These are phyloP conservation scores for Arabidopsis arenosa DNA, from an alignment of 345 rosid species.

Conservation along the genomic window DNA sequence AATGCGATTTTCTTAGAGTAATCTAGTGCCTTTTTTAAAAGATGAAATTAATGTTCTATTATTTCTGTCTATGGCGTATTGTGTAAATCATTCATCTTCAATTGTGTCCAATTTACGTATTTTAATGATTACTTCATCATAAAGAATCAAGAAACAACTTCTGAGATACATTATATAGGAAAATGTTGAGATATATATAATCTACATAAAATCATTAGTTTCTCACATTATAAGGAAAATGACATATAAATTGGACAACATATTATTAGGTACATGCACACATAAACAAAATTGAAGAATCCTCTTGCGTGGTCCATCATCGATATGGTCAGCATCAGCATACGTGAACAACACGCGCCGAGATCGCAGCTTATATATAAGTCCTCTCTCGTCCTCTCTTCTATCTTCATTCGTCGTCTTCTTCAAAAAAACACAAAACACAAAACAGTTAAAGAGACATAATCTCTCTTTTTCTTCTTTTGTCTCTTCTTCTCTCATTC, in stretches of 20 bases:
- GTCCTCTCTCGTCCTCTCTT: not conserved
- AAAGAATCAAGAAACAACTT: too few relatives aligned
- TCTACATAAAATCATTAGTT: not conserved
- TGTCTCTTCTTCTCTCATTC: slow-evolving; percentile 41
- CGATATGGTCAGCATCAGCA: not conserved
- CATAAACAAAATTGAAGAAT: slow-evolving; percentile 1
- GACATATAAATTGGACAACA: slow-evolving; percentile 23
- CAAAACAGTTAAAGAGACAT: slow-evolving; percentile 3
- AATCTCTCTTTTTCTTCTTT: slow-evolving; percentile 28
- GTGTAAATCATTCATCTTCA: not conserved
- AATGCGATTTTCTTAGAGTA: too few relatives aligned
- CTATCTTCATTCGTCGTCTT: slow-evolving; percentile 36
- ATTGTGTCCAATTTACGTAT: too few relatives aligned
- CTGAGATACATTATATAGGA: not conserved
- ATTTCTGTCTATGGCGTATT: too few relatives aligned
- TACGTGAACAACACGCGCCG: slow-evolving; percentile 46
- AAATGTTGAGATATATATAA: not conserved
- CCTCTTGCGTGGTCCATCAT: slow-evolving; percentile 29
- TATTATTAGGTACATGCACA: slow-evolving; percentile 31
- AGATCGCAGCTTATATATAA: slow-evolving; percentile 27
- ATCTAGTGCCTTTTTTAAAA: too few relatives aligned
- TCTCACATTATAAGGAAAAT: slow-evolving; percentile 15
- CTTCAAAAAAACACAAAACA: slow-evolving; percentile 4
- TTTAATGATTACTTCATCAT: too few relatives aligned
- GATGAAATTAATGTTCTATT: too few relatives aligned